These are phyloP conservation scores for Clohesyomyces aquaticus DNA, from an alignment of 495 filamentous ascomycete genomes.

Conservation along the genomic window DNA sequence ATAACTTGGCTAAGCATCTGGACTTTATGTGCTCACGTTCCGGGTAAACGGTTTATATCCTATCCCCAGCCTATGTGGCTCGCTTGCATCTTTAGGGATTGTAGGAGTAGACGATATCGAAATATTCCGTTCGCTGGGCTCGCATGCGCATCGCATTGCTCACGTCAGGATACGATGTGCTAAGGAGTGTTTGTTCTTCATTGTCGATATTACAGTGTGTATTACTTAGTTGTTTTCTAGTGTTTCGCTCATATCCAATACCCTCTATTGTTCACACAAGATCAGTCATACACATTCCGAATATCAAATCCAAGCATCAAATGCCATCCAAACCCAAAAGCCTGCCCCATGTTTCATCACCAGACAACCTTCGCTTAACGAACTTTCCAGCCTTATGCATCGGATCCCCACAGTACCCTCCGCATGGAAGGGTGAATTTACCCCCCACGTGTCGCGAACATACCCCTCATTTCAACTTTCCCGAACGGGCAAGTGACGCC, in stretches of 20 bases:
- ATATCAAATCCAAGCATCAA: neutral
- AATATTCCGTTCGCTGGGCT: neutral
- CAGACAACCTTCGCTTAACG: no score
- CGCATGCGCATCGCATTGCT: neutral
- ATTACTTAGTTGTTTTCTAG: neutral
- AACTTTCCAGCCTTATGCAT: constrained; percentile 1
- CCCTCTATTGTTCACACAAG: neutral
- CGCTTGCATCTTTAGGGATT: neutral
- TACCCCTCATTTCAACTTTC: neutral
- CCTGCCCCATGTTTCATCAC: no score
- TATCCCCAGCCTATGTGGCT: neutral
- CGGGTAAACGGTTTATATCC: neutral
- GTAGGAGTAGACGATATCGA: neutral
- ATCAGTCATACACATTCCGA: neutral
- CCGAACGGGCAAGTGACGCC: neutral
- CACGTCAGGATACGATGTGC: neutral
- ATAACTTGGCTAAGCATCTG: neutral
- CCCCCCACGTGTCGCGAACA: neutral
- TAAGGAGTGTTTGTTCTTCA: neutral
- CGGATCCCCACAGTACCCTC: neutral
- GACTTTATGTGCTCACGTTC: neutral
- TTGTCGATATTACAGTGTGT: neutral
- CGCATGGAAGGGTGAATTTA: no score
- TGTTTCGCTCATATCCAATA: neutral
- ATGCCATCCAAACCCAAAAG: no score